Base-by-base conservation (phyloP, 202 grass and related monocot genomes). In the Alloteropsis angusta region DNA sequence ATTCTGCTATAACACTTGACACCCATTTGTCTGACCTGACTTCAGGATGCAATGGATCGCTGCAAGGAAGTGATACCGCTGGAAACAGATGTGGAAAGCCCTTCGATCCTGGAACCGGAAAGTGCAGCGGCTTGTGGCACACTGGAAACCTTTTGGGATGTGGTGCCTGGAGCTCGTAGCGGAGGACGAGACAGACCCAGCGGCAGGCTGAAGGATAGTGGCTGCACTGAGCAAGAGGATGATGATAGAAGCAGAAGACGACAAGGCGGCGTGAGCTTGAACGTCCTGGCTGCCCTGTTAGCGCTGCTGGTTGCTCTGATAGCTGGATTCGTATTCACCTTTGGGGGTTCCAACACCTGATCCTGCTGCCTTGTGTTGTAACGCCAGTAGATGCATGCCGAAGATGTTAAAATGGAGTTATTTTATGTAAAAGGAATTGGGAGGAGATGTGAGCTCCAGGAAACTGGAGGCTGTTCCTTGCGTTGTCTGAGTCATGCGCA, bases 21-120 rank as follows among this genome's bases (percentile, higher is more conserved):
- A 57, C n/a, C 18, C 0, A n/a, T 59, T 61, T 73, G 21, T 46
- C 10, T 52, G 0, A 3, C 68, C 65, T 50, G 48, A 11, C 60
- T 85, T 67, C 49, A 97, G 94, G 89, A 92, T 49, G 80, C 87
- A 46, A 75, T 77, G 57, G 89, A 88, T 54, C 84, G 89, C 60
- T 97, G 89, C 89, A 93, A 90, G 74, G 91, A 97, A 82, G 85
- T 97, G 77, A 89, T 97, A 67, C 80, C 94, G 4, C 67, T 97
- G 64, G 91, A 94, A 78, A 38, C 65, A 67, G 59, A 26, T 49
- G 38, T 78, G 21, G 80, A 88, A 1, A 86, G 21, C 5, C 76
- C 79, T n/a, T 74, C 85, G 17, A 60, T 97, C 16, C 30, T 92
- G 53, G 94, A 97, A 81, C 71, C 83, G 14, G 94, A 97, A 86